These are phyloP conservation scores for Lyophyllum shimeji DNA, from an alignment of 768 basidiomycete species.

Conservation along the genomic window DNA sequence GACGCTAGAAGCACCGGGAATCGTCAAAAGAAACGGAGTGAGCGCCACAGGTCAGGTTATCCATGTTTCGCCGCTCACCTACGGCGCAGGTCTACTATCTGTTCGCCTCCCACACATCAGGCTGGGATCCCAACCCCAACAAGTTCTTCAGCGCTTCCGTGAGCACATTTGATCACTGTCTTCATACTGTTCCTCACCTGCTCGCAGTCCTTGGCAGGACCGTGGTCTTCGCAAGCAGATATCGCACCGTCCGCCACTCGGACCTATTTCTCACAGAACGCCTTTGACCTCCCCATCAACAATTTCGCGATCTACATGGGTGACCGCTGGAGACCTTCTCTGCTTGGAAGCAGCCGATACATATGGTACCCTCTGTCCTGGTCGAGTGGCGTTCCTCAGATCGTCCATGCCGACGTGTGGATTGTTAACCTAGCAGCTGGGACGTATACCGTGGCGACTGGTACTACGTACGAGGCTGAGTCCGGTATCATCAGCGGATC, in stretches of 20 bases:
- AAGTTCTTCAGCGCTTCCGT: slow-evolving; percentile 56
- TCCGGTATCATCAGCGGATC: slow-evolving; percentile 47
- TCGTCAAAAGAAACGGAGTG: slow-evolving; percentile 57
- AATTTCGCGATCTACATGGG: slow-evolving; percentile 60
- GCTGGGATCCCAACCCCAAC: slow-evolving; percentile 64
- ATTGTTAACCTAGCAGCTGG: slow-evolving; percentile 49
- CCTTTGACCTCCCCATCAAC: slow-evolving; percentile 50
- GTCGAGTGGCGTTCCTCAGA: slow-evolving; percentile 51
- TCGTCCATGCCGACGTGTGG: slow-evolving; percentile 59
- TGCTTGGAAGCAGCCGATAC: slow-evolving; percentile 57
- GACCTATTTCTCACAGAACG: slow-evolving; percentile 65
- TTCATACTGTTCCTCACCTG: background rate
- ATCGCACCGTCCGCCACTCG: slow-evolving; percentile 49
- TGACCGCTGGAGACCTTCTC: slow-evolving; percentile 56
- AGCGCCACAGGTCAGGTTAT: background rate
- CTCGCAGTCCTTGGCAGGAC: slow-evolving; percentile 47
- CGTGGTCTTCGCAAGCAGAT: slow-evolving; percentile 58
- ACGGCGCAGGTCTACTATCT: slow-evolving; percentile 47
- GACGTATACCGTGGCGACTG: slow-evolving; percentile 47
- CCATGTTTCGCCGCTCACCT: background rate
- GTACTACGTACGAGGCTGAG: slow-evolving; percentile 59
- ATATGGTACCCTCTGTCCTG: slow-evolving; percentile 63
- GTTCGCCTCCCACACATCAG: slow-evolving; percentile 58
- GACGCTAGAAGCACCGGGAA: slow-evolving; percentile 62
- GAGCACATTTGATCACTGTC: slow-evolving; percentile 12